A percentile compares a stretch with the other conserved stretches of the same genome.
Evolutionary conservation across 2,329 filamentous ascomycete species (phyloP).

Genomic region (Metarhizium album): DNA sequence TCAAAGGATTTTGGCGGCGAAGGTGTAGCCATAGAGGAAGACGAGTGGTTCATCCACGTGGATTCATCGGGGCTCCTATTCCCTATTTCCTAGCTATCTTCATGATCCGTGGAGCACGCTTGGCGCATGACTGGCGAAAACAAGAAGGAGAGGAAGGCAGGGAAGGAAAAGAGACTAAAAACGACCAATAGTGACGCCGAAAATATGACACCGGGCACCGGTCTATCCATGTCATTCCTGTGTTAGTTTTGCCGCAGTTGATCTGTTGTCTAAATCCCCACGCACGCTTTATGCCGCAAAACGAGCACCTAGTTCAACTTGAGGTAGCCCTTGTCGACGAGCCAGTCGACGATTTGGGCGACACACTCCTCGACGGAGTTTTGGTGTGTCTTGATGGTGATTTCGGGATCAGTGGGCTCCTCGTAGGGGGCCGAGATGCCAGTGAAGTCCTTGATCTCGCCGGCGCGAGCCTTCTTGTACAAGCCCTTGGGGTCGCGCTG

Average conservation of each 20-base stretch:
- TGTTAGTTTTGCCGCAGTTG: not conserved
- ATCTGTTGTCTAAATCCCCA: not conserved
- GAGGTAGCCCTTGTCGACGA: slow-evolving; percentile 53
- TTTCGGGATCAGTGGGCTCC: slow-evolving; percentile 73
- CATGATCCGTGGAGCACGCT: slow-evolving; percentile 10
- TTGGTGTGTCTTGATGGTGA: slow-evolving; percentile 75
- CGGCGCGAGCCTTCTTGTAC: slow-evolving; percentile 92
- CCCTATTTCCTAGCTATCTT: slow-evolving; percentile 19
- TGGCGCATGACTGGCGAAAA: not conserved
- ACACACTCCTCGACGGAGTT: slow-evolving; percentile 83
- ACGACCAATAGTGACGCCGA: too few relatives aligned
- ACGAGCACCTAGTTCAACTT: slow-evolving; percentile 11
- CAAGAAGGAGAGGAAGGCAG: too few relatives aligned
- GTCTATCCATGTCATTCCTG: not conserved
- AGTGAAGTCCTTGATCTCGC: slow-evolving; percentile 95
- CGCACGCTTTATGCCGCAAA: not conserved
- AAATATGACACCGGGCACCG: not conserved
- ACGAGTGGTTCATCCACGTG: not conserved
- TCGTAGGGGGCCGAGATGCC: slow-evolving; percentile 94
- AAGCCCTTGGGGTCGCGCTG: slow-evolving; percentile 93
- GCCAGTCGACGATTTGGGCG: slow-evolving; percentile 68
- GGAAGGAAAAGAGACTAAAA: too few relatives aligned
- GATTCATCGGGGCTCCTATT: slow-evolving; percentile 15
- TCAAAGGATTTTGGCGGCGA: not conserved
- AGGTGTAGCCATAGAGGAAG: not conserved